Base-by-base conservation (phyloP, 805 yeast genomes). In the Lachancea sp. region DNA sequence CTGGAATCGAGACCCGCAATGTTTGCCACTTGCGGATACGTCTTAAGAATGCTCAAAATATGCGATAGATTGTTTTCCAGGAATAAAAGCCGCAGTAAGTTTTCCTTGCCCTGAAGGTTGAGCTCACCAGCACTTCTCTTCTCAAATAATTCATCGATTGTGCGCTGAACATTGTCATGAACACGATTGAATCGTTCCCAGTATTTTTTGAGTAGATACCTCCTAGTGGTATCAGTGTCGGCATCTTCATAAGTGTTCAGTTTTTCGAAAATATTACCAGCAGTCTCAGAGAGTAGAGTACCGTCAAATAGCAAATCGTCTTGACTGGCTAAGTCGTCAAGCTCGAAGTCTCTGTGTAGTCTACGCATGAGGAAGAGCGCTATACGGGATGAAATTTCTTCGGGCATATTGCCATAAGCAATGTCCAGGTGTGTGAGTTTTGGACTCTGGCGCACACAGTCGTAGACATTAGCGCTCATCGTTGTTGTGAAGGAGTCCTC, bases 311-410 rank as follows among this genome's bases (percentile, higher is more conserved):
- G 72, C 40, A 85, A 68, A 51, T 85, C 91, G 59, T 75, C 85
- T 45, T 67, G 67, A 8, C 54, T 46, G 33, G 68, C 52, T 3
- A 67, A 47, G 18, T 63, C 71, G 52, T 61, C 67, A n/a, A 60
- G 45, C 42, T 51, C 51, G 46, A 60, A 63, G 27, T 57, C 58
- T 10, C 65, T 52, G 36, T 67, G 65, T 44, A 82, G 65, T 62
- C 90, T 90, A 55, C 83, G 76, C 82, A 90, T 81, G 39, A 93
- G 77, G 54, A 84, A 81, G 36, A 85, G 72, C 1, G 95, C 93
- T 47, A 89, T 76, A 55, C 81, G 76, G 35, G 88, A 85, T 55
- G 77, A 79, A 51, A 82, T 73, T 41, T 73, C 69, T 43, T 74
- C 77, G 11, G 90, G 82, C 52, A 85, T 72, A 17, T 71, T 64